A percentile compares a stretch with the other conserved stretches of the same genome.
Evolutionary conservation across 2,329 filamentous ascomycete species (phyloP).

Genomic region (Passalora sequoiae): DNA sequence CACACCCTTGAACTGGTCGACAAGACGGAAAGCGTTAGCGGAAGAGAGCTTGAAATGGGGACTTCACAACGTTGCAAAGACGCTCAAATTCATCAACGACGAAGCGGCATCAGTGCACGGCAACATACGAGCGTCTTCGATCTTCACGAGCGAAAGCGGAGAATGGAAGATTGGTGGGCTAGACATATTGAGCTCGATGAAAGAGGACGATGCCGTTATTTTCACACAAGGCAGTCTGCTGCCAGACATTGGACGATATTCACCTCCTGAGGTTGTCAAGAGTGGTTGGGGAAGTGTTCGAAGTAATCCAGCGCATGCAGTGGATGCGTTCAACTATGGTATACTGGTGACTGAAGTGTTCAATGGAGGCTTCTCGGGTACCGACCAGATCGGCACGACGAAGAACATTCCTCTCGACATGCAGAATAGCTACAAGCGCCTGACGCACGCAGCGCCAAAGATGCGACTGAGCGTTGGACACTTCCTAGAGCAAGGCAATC

Average conservation of each 20-base stretch:
- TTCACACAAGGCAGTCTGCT: conserved; percentile 85
- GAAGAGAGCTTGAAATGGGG: conserved; percentile 98
- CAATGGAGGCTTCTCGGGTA: conserved; percentile 72
- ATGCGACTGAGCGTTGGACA: conserved; percentile 74
- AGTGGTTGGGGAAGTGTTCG: conserved; percentile 91
- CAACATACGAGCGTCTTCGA: conserved; percentile 73
- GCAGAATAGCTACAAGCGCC: conserved; percentile 84
- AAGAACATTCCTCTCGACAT: conserved; percentile 82
- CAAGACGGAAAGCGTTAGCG: conserved; percentile 78
- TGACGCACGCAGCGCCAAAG: conserved; percentile 86
- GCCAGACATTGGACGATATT: conserved; percentile 77
- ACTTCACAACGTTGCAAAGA: conserved; percentile 78
- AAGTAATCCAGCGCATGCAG: conserved; percentile 69
- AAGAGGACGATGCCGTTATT: conserved; percentile 90
- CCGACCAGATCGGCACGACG: conserved; percentile 76
- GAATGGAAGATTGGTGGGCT: conserved; percentile 97
- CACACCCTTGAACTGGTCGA: conserved; percentile 80
- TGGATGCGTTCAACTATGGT: conserved; percentile 84
- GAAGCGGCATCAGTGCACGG: conserved; percentile 91
- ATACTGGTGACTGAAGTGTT: conserved; percentile 84
- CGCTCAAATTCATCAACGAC: conserved; percentile 91
- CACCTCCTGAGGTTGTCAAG: conserved; percentile 78
- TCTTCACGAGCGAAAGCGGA: conserved; percentile 92
- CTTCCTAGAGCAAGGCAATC: conserved; percentile 83
- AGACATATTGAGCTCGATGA: conserved; percentile 88